Conservation (phyloP, 2,329 filamentous ascomycete genomes). For the Arthrobotrys iridis region DNA sequence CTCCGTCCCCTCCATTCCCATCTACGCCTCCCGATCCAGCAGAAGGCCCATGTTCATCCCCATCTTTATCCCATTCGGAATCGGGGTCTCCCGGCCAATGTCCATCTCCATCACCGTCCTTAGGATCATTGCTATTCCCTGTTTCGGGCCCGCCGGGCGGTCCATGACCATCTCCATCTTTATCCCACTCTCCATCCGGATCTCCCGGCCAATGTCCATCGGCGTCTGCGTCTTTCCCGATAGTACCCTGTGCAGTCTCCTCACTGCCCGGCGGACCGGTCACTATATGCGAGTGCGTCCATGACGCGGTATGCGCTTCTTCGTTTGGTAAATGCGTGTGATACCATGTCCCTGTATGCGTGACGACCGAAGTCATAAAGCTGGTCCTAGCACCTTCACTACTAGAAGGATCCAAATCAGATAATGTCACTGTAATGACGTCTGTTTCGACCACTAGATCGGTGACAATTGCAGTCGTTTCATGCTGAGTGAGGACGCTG, state of each 20-base stretch:
- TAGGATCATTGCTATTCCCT: not conserved
- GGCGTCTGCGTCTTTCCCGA: not conserved
- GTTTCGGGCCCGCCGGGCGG: slow-evolving; percentile 11
- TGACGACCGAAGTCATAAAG: not conserved
- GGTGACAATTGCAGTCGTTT: slow-evolving; percentile 15
- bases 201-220: slow-evolving; percentile 12
- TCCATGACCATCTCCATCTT: slow-evolving; percentile 17
- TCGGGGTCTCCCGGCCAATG: slow-evolving; percentile 19
- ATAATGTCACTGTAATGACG: slow-evolving; percentile 25
- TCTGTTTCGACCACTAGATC: slow-evolving; percentile 16
- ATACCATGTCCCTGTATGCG: slow-evolving; percentile 31
- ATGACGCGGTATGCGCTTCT: slow-evolving; percentile 16
- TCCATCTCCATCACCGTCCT: slow-evolving; percentile 13
- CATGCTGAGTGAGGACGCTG: slow-evolving; percentile 12
- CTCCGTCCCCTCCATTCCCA: slow-evolving; percentile 2
- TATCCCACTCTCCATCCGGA: slow-evolving; percentile 12
- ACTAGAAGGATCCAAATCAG: slow-evolving; percentile 5
- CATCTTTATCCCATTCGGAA: not conserved
- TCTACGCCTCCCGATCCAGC: not conserved
- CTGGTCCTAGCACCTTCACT: not conserved
- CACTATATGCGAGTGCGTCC: slow-evolving; percentile 30
- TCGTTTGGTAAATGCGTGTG: slow-evolving; percentile 33
- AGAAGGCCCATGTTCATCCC: slow-evolving; percentile 5
- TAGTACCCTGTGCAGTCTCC: not conserved
- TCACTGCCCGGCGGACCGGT: slow-evolving; percentile 3